A percentile compares a stretch with the other conserved stretches of the same genome.
phyloP scores from a whole-genome alignment of 2,329 filamentous ascomycete genomes.

The Calonectria naviculata region DNA sequence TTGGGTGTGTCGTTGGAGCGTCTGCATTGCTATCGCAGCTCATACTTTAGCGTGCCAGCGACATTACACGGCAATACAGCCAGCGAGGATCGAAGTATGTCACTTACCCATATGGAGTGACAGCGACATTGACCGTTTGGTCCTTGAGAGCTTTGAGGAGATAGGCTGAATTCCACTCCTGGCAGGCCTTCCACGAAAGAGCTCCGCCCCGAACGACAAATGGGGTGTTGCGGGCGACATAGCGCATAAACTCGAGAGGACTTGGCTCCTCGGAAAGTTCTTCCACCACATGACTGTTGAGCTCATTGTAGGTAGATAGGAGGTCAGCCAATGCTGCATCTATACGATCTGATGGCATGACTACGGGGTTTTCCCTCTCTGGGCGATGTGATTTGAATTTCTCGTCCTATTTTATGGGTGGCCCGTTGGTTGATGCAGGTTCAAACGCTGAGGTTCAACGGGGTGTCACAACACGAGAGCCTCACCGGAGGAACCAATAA shows the following conservation, averaged over 20 bases:
- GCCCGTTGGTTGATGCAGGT: not conserved
- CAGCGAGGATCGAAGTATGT: not conserved
- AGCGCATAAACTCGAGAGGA: constrained; percentile 83
- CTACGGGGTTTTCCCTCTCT: not conserved
- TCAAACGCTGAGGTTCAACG: not conserved
- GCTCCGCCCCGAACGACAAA: constrained; percentile 78
- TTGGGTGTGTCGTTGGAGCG: constrained; percentile 44
- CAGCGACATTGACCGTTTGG: constrained; percentile 76
- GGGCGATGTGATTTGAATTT: not conserved
- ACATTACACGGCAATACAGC: too few relatives aligned
- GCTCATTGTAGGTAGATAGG: constrained; percentile 77
- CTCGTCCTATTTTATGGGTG: too few relatives aligned
- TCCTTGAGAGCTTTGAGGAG: constrained; percentile 65
- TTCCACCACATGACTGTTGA: constrained; percentile 71
- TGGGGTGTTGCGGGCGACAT: constrained; percentile 78
- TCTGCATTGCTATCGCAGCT: constrained; percentile 49
- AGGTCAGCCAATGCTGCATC: constrained; percentile 55
- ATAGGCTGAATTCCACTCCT: constrained; percentile 71
- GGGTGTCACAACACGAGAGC: not conserved
- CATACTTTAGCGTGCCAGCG: not conserved
- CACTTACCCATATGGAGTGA: constrained; percentile 77
- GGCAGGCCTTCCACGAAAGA: constrained; percentile 69
- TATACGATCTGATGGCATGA: not conserved
- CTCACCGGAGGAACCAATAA: not conserved
- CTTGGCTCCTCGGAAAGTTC: constrained; percentile 74